phyloP scores from a whole-genome alignment of 225 moss, liverwort and hornwort species.

The Ulota crispa region DNA sequence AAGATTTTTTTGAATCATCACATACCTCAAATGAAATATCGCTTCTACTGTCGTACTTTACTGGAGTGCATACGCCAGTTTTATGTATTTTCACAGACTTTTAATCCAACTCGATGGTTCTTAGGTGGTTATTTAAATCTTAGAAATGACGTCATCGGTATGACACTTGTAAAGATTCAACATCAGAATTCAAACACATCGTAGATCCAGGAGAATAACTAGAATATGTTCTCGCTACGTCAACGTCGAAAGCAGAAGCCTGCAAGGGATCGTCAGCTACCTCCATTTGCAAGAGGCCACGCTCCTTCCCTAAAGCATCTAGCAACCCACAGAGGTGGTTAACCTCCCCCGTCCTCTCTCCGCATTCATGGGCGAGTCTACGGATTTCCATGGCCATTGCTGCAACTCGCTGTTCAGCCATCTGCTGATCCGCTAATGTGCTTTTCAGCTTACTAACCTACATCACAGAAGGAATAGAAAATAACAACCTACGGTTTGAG shows the following conservation, averaged over 20 bases:
- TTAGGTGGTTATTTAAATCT: not conserved
- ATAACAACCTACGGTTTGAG: not conserved
- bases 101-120: not conserved
- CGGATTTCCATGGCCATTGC: constrained; percentile 61
- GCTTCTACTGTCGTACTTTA: not conserved
- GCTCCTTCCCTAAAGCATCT: constrained; percentile 60
- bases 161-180: no score
- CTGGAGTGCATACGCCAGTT: not conserved
- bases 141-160: no score
- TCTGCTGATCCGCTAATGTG: constrained; percentile 57
- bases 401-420: constrained; percentile 60
- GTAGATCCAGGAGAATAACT: no score
- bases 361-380: constrained; percentile 47
- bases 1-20: not conserved
- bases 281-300: constrained; percentile 65
- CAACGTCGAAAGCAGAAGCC: not conserved
- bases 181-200: no score
- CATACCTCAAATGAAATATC: not conserved
- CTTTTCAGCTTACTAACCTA: constrained; percentile 69
- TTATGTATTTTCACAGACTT: not conserved
- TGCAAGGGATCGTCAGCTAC: constrained; percentile 24
- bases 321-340: constrained; percentile 59
- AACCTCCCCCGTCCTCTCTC: constrained; percentile 51
- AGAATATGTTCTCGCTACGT: not conserved
- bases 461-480: constrained; percentile 5